A percentile compares a stretch with the other conserved stretches of the same genome.
Evolutionary conservation across 352 stramenopile genomes (phyloP).

Genomic region (Nothophytophthora sp.): DNA sequence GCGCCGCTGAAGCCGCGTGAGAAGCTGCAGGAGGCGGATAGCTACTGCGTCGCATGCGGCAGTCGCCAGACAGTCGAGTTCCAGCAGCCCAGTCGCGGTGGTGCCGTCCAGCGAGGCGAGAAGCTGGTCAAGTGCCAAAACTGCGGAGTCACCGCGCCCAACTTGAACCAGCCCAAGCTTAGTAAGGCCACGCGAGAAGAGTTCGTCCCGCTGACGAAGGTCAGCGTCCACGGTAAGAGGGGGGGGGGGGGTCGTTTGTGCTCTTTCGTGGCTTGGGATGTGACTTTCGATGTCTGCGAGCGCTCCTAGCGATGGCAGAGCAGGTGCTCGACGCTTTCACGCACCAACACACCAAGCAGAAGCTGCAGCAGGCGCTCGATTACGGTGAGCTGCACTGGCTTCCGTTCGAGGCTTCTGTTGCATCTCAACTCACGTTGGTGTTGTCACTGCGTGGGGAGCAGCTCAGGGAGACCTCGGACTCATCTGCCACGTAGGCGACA

Average conservation of each 20-base stretch:
- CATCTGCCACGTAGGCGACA: slow-evolving; percentile 35
- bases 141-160: slow-evolving; percentile 48
- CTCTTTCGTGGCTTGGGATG: background rate
- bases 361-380: slow-evolving; percentile 41
- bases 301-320: slow-evolving; percentile 44
- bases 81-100: slow-evolving; percentile 1
- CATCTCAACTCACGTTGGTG: background rate
- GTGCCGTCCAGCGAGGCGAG: background rate
- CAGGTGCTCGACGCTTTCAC: slow-evolving; percentile 50
- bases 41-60: slow-evolving; percentile 60
- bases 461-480: slow-evolving; percentile 45
- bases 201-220: slow-evolving; percentile 29
- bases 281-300: background rate
- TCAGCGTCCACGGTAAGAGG: slow-evolving; percentile 26
- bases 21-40: slow-evolving; percentile 19
- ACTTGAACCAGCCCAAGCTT: slow-evolving; percentile 39
- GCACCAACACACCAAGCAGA: slow-evolving; percentile 32
- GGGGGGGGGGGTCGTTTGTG: too few relatives aligned
- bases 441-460: slow-evolving; percentile 8
- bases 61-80: slow-evolving; percentile 37
- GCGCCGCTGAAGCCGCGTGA: slow-evolving; percentile 11
- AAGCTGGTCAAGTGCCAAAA: slow-evolving; percentile 45
- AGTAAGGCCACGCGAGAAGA: slow-evolving; percentile 21
- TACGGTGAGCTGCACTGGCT: slow-evolving; percentile 21
- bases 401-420: background rate